Base-by-base conservation (phyloP, 106 monocot genomes). In the Posidonia australis region DNA sequence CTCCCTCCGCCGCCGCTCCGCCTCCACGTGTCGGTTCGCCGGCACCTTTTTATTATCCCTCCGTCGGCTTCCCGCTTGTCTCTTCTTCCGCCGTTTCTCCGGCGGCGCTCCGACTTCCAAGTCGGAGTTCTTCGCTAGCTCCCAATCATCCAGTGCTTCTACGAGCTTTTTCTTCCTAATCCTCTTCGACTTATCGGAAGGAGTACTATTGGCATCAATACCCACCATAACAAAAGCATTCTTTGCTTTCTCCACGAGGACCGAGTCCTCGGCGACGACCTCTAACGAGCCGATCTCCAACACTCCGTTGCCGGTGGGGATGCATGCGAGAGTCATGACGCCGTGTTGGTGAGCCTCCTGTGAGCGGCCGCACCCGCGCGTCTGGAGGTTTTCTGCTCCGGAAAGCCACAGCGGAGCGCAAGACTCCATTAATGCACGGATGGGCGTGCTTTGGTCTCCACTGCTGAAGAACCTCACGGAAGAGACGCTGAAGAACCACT, bases 401-500 rank as follows among this genome's bases (percentile, higher is more conserved):
- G 62, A 25, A 2, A 75, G 67, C 67, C 54, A 75, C 24, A 68
- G 44, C 21, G 59, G 67, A 11, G 46, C 17, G 1, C 56, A 56
- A 0, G 80, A 73, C 5, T 65, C 56, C 30, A n/a, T n/a, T n/a
- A 76, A 77, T 3, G 78, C 73, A 0, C 78, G 68, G 5, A 68
- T 77, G 10, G 80, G 90, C 11, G 72, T 47, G 9, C 70, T 67
- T 1, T 64, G 46, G 10, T 51, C 77, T 2, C 74, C 81, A 1
- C 22, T 36, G 2, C 30, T 27, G 54, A 90, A 83, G 6, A 74
- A 76, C 9, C 76, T 52, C 11, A 72, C 62, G 22, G 72, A 47
- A 0, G 85, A 85, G 13, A 81, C 60, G 3, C 67, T 61, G 51
- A 78, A 85, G 73, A 85, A 89, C 77, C 84, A 84, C 79, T 89